phyloP scores from a whole-genome alignment of 495 filamentous ascomycete genomes.

The Talaromyces adpressus region DNA sequence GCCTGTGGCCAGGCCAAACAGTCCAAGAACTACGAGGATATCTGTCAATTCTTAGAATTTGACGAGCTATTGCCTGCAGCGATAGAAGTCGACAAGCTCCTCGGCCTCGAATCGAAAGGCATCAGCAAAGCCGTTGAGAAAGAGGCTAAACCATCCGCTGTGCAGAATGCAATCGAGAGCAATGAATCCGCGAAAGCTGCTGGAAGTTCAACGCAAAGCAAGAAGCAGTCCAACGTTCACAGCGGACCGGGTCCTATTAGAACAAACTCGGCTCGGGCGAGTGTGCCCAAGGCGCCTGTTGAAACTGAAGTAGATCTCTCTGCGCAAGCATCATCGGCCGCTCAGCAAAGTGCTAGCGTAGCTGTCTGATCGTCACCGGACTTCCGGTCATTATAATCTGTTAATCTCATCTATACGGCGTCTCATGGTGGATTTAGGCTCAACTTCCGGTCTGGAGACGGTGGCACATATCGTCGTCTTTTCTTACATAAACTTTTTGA shows the following conservation, averaged over 20 bases:
- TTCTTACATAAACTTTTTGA: not conserved
- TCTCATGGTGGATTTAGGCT: not conserved
- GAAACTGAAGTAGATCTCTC: conserved; percentile 11
- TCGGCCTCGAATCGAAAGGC: conserved; percentile 49
- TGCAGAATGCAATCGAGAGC: conserved; percentile 46
- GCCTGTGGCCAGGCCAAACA: conserved; percentile 45
- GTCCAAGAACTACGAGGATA: conserved; percentile 57
- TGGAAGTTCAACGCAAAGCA: conserved; percentile 25
- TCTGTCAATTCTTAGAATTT: conserved; percentile 55
- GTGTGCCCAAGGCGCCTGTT: conserved; percentile 15
- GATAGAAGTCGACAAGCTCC: conserved; percentile 52
- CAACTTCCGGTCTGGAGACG: not conserved
- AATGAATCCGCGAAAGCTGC: conserved; percentile 40
- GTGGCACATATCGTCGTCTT: not conserved
- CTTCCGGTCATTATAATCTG: not conserved
- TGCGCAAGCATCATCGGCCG: not conserved
- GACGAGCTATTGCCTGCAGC: conserved; percentile 53
- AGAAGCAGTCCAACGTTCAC: conserved; percentile 17
- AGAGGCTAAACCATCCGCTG: conserved; percentile 32
- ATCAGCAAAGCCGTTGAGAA: conserved; percentile 16
- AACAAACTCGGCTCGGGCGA: conserved; percentile 26
- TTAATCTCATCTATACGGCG: not conserved
- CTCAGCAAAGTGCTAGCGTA: conserved; percentile 5
- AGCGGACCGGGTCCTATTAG: conserved; percentile 32
- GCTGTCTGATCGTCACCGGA: not conserved